Evolutionary conservation across 2,329 filamentous ascomycete species (phyloP), one percentile per base, ranked within the genome.

Genomic region (Neopestalotiopsis rosae): DNA sequence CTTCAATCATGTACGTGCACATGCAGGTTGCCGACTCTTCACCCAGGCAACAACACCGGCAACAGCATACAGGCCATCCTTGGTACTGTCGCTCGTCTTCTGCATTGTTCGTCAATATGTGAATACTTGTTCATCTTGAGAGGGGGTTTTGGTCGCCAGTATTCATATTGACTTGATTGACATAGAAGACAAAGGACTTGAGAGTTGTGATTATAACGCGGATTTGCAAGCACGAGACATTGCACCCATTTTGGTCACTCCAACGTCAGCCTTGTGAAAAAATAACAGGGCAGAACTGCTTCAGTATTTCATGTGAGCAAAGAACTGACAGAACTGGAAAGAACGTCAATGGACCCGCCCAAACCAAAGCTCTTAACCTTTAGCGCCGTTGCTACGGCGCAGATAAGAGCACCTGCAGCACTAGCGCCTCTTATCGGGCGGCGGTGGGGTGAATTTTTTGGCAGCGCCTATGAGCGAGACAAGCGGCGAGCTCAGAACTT

Each of bases 401-500:
- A 57, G 64, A 66, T 66, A 66, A 66, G 64, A 66, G 59, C 64
- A 20, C 28, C 63, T 56, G 63, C 45, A 57, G 42, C 24, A 34
- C 65, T 67, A 67, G 65, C 65, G 65, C 20, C 65, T 28, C 65
- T 67, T 67, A 67, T 67, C 65, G 56, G 17, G 17, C 38, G 52
- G 65, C 65, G 52, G 65, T 67, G 65, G 65, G 65, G 65, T 64
- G 45, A 30, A 52, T 9, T 52, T 67, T 67, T 67, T 67, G 24
- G 14, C 42, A 34, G 38, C 38, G 42, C n/a, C 20, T 56, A n/a
- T 57, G 42, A 30, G 28, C 42, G 30, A n/a, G 32, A 17, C 30
- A 32, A 45, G 30, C 64, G 24, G 59, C 59, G 52, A 66, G 56
- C 56, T 61, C 32, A 40, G 65, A 67, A 67, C 65, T 67, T 67